Percentiles rank a stretch among this genome's conserved stretches.
Conservation (phyloP, 2,329 filamentous ascomycete species). For the Phialophora expanda region DNA sequence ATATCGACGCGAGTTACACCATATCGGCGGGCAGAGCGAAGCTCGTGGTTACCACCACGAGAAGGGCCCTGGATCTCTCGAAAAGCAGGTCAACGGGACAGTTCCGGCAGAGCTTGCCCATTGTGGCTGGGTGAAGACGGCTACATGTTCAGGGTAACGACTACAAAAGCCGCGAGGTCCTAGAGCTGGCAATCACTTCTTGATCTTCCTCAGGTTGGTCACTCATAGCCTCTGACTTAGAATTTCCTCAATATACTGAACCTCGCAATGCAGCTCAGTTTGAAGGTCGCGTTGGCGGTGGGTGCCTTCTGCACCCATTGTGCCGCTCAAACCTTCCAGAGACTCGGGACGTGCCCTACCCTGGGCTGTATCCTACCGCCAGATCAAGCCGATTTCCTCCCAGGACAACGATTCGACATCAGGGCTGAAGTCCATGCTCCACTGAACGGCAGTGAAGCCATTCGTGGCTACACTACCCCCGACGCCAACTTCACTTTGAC, state of each 20-base stretch:
- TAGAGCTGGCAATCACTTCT: constrained; percentile 5
- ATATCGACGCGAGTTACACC: constrained; percentile 6
- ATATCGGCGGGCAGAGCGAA: constrained; percentile 16
- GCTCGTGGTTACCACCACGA: constrained; percentile 21
- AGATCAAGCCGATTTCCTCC: constrained; percentile 76
- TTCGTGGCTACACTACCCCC: constrained; percentile 68
- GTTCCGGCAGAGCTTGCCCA: constrained; percentile 5
- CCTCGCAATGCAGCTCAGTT: constrained; percentile 25
- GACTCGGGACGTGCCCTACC: constrained; percentile 61
- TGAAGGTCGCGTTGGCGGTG: constrained; percentile 28
- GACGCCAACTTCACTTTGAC: constrained; percentile 78
- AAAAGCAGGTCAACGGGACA: not conserved
- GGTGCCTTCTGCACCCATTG: constrained; percentile 31
- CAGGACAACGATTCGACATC: constrained; percentile 83
- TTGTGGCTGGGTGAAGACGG: not conserved
- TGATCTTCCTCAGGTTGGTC: constrained; percentile 8
- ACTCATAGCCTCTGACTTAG: constrained; percentile 1
- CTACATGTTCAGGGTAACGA: constrained; percentile 2
- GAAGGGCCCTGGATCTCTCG: not conserved
- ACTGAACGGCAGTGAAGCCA: constrained; percentile 80
- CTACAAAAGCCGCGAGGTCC: constrained; percentile 27
- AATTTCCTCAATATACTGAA: not conserved
- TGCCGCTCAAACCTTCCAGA: constrained; percentile 60
- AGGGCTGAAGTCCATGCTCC: constrained; percentile 82
- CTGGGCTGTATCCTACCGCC: constrained; percentile 64